Conservation (phyloP, 1,284 basidiomycete species). For the Cryptococcus neoformans region DNA sequence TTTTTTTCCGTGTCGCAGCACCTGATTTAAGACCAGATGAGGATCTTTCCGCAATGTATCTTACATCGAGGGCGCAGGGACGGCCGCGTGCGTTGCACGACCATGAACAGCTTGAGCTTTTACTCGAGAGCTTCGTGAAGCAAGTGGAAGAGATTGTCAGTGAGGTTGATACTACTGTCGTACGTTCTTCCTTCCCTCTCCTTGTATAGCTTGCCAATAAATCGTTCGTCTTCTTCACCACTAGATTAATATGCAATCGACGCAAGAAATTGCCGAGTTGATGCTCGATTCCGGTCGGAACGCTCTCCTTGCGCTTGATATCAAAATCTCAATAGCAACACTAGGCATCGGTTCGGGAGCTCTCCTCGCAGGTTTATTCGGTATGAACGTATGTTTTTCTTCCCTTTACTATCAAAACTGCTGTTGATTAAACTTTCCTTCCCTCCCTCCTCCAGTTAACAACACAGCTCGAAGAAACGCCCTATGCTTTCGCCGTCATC, state of each 20-base stretch:
- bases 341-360: constrained; percentile 91
- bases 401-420: neutral
- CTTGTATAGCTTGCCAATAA: neutral
- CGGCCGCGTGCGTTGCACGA: constrained; percentile 62
- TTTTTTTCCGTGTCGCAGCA: neutral
- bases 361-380: constrained; percentile 86
- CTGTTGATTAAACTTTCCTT: neutral
- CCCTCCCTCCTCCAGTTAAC: constrained; percentile 35
- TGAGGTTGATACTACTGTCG: constrained; percentile 83
- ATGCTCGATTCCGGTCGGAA: constrained; percentile 97
- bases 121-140: constrained; percentile 91
- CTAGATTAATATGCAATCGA: constrained; percentile 87
- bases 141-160: constrained; percentile 95
- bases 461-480: constrained; percentile 42
- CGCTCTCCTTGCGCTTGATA: constrained; percentile 81
- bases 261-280: constrained; percentile 95
- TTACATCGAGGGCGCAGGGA: constrained; percentile 71
- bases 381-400: constrained; percentile 73
- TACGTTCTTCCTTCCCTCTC: constrained; percentile 46
- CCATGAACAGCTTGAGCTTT: constrained; percentile 88
- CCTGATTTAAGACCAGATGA: constrained; percentile 60
- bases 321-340: constrained; percentile 91
- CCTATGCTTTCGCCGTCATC: constrained; percentile 48
- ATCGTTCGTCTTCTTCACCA: neutral
- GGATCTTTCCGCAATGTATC: constrained; percentile 88